phyloP scores from a whole-genome alignment of 306 rosid species.

The peach (Prunus persica) region Prunus_persica_NCBIv2 NC_034015.1:12956501-12957000 shows the following conservation, averaged over 20 bases:
- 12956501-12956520: no score
- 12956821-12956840: background rate
- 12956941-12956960: background rate
- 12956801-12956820: background rate
- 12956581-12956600: no score
- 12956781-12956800: background rate
- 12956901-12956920: background rate
- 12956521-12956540: no score
- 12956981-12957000: background rate
- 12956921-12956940: background rate
- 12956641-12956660: conserved; percentile 16
- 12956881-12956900: background rate
- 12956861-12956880: background rate
- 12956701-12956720: no score
- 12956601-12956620: background rate
- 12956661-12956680: conserved; percentile 8
- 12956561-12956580: no score
- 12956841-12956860: background rate
- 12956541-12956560: no score
- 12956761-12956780: background rate
- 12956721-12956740: no score
- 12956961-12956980: background rate
- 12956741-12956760: background rate
- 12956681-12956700: background rate
- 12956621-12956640: conserved; percentile 9